Conservation (phyloP, 2,329 filamentous ascomycete genomes). For the Colletotrichum lupini region DNA sequence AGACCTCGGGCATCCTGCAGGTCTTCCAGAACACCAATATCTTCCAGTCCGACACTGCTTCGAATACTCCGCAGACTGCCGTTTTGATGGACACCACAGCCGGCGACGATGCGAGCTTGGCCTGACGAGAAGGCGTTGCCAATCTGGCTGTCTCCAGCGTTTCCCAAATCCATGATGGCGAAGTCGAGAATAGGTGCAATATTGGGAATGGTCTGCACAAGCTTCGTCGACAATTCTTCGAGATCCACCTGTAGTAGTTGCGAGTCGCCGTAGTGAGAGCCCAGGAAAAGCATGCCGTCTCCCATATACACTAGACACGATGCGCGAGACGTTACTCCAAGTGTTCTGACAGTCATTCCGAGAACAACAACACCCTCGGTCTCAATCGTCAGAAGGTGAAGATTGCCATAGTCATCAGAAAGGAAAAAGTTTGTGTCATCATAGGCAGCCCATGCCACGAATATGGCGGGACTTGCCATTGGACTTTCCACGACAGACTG, state of each 20-base stretch:
- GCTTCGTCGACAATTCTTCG: conserved; percentile 59
- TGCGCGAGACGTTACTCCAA: conserved; percentile 78
- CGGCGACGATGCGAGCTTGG: conserved; percentile 92
- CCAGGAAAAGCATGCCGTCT: conserved; percentile 81
- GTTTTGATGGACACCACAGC: conserved; percentile 89
- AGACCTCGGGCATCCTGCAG: conserved; percentile 79
- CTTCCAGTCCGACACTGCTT: conserved; percentile 92
- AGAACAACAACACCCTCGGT: conserved; percentile 75
- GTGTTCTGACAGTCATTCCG: conserved; percentile 75
- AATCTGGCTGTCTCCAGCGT: conserved; percentile 77
- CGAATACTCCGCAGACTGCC: conserved; percentile 90
- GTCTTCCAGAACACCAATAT: conserved; percentile 83
- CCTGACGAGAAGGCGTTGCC: conserved; percentile 95
- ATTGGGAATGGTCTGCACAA: conserved; percentile 83
- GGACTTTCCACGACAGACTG: conserved; percentile 73
- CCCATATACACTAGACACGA: conserved; percentile 83
- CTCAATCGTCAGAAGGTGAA: conserved; percentile 86
- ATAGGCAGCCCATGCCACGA: conserved; percentile 90
- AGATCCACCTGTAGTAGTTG: conserved; percentile 76
- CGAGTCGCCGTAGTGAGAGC: conserved; percentile 92
- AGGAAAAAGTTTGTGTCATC: conserved; percentile 87
- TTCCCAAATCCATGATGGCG: conserved; percentile 95
- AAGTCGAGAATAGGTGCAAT: conserved; percentile 95
- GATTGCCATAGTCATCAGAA: conserved; percentile 87
- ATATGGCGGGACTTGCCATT: conserved; percentile 82